These are phyloP conservation scores for Microdochium bolleyi DNA, from an alignment of 2,329 filamentous ascomycete species.

Conservation along the genomic window DNA sequence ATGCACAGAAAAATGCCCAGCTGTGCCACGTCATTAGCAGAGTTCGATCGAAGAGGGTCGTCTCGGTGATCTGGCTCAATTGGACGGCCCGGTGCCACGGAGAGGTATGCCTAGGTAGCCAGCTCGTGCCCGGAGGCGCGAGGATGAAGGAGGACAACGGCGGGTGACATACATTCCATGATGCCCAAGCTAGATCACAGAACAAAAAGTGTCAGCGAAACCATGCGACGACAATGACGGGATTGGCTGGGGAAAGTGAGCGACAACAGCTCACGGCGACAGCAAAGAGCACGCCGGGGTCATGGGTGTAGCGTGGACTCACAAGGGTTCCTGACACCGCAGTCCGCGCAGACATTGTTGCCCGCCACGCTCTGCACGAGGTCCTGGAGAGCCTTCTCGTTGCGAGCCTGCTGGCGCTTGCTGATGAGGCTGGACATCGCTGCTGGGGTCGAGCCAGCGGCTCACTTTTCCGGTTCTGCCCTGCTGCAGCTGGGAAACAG, in stretches of 20 bases:
- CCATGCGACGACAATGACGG: not conserved
- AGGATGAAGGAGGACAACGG: too few relatives aligned
- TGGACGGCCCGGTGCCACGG: too few relatives aligned
- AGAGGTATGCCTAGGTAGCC: too few relatives aligned
- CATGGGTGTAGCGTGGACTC: conserved; percentile 22
- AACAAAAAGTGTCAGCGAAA: not conserved
- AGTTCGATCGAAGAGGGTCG: conserved; percentile 1
- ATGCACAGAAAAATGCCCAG: conserved; percentile 95
- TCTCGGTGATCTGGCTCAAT: conserved; percentile 3
- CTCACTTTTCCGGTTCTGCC: too few relatives aligned
- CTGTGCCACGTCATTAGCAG: conserved; percentile 34
- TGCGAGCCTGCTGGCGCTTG: conserved; percentile 97
- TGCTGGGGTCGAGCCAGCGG: not conserved
- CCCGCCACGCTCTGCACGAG: conserved; percentile 76
- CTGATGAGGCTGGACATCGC: conserved; percentile 67
- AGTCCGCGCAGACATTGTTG: conserved; percentile 93
- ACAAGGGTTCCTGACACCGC: conserved; percentile 87
- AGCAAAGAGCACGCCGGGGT: not conserved
- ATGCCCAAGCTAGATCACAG: conserved; percentile 68
- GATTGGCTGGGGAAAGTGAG: conserved; percentile 1
- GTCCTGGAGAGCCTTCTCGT: conserved; percentile 86
- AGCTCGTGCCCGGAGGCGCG: too few relatives aligned
- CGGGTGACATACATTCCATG: conserved; percentile 69
- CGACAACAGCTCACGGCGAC: conserved; percentile 1
- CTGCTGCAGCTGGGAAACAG: not conserved